Evolutionary conservation across 257 asterid genomes (phyloP).

Genomic region (Anisodus acutangulus): DNA sequence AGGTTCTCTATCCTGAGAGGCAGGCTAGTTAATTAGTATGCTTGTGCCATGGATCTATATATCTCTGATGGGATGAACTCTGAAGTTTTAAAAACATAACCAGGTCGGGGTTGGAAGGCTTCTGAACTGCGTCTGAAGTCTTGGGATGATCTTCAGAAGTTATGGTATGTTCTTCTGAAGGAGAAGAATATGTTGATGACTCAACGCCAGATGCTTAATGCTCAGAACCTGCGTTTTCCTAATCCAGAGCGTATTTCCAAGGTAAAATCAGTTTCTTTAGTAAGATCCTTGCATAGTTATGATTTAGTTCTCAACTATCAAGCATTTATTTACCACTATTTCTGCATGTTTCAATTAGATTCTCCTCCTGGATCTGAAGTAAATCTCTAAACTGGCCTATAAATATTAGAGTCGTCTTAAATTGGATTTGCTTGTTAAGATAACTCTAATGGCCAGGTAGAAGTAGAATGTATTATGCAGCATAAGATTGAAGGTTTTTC

Average conservation of each 20-base stretch:
- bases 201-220: conserved; percentile 89
- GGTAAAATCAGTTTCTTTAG: conserved; percentile 43
- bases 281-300: background rate
- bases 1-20: conserved; percentile 3
- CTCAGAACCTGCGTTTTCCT: conserved; percentile 76
- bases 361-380: conserved; percentile 16
- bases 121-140: conserved; percentile 92
- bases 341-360: background rate
- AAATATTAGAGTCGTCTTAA: background rate
- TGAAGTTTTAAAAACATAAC: conserved; percentile 26
- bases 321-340: background rate
- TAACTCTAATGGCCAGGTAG: background rate
- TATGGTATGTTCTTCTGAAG: conserved; percentile 87
- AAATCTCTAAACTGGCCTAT: background rate
- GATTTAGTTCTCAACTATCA: background rate
- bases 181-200: conserved; percentile 94
- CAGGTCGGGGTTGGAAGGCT: conserved; percentile 98
- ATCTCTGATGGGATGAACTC: conserved; percentile 9
- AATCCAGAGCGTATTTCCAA: conserved; percentile 91
- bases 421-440: background rate
- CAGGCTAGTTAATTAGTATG: background rate
- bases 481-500: no score
- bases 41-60: background rate
- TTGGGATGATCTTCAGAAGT: conserved; percentile 97
- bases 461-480: background rate